Evolutionary conservation across 805 yeast species (phyloP).

Genomic region (Metschnikowia kunwiensis): DNA sequence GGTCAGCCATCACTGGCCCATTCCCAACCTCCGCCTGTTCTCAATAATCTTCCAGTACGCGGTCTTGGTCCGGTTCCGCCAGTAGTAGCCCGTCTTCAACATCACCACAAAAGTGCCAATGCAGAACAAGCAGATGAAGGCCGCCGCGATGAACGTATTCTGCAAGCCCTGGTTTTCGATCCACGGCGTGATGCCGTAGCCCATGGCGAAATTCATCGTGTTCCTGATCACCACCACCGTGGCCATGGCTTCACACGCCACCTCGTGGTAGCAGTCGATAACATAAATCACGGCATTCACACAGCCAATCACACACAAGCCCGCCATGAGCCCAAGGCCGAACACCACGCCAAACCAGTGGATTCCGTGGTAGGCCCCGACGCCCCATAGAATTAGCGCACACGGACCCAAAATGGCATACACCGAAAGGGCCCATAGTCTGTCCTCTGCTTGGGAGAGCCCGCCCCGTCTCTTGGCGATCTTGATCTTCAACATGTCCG

Average conservation of each 20-base stretch:
- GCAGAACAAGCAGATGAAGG: conserved; percentile 48
- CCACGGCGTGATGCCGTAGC: conserved; percentile 62
- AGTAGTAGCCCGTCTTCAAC: conserved; percentile 33
- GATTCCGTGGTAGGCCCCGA: conserved; percentile 24
- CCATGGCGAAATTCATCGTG: conserved; percentile 56
- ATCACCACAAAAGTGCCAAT: conserved; percentile 44
- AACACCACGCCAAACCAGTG: conserved; percentile 26
- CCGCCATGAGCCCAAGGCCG: conserved; percentile 24
- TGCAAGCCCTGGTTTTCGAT: conserved; percentile 49
- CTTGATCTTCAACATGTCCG: conserved; percentile 15
- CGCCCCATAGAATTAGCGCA: conserved; percentile 21
- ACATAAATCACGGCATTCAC: conserved; percentile 29
- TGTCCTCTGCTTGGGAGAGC: conserved; percentile 16
- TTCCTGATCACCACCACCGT: conserved; percentile 56
- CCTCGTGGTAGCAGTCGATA: conserved; percentile 28
- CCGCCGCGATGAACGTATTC: conserved; percentile 55
- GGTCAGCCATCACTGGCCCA: conserved; percentile 5
- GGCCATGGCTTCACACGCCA: conserved; percentile 35
- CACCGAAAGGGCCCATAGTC: conserved; percentile 16
- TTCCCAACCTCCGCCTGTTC: conserved; percentile 13
- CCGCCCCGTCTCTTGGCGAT: conserved; percentile 15
- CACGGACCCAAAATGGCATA: conserved; percentile 17
- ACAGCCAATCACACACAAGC: conserved; percentile 23
- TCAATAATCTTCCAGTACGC: conserved; percentile 35
- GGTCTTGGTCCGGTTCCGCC: conserved; percentile 33